Evolutionary conservation across 495 filamentous ascomycete species (phyloP).

Genomic region (Astrocystis sublimbata): DNA sequence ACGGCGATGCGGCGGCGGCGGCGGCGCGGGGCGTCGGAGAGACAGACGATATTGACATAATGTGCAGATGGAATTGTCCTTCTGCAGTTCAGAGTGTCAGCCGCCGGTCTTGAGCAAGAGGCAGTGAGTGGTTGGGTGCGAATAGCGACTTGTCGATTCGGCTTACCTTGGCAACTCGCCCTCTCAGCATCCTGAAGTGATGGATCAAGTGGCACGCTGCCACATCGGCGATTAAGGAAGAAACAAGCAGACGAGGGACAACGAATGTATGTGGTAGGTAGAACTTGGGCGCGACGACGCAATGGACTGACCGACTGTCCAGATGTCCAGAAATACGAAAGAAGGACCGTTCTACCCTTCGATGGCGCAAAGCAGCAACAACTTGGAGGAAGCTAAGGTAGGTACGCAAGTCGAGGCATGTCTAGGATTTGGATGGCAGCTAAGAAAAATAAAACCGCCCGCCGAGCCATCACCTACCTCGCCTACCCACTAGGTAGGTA

Average conservation of each 20-base stretch:
- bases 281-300: background rate
- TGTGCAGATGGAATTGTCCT: slow-evolving; percentile 31
- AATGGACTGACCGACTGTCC: background rate
- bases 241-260: too few relatives aligned
- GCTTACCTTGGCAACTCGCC: slow-evolving; percentile 26
- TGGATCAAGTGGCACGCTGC: slow-evolving; percentile 15
- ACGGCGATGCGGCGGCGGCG: slow-evolving; percentile 12
- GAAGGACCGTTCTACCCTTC: background rate
- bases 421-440: background rate
- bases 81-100: slow-evolving; percentile 22
- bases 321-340: background rate
- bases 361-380: background rate
- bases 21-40: slow-evolving; percentile 10
- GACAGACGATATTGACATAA: slow-evolving; percentile 32
- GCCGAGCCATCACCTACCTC: background rate
- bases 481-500: background rate
- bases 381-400: too few relatives aligned
- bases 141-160: background rate
- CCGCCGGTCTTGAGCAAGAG: background rate
- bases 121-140: too few relatives aligned
- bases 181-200: slow-evolving; percentile 33
- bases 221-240: slow-evolving; percentile 26
- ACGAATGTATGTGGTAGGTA: too few relatives aligned
- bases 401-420: too few relatives aligned
- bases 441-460: background rate